These are phyloP conservation scores for Aspergillus pseudonomiae DNA, from an alignment of 2,329 filamentous ascomycete genomes.

Conservation along the genomic window DNA sequence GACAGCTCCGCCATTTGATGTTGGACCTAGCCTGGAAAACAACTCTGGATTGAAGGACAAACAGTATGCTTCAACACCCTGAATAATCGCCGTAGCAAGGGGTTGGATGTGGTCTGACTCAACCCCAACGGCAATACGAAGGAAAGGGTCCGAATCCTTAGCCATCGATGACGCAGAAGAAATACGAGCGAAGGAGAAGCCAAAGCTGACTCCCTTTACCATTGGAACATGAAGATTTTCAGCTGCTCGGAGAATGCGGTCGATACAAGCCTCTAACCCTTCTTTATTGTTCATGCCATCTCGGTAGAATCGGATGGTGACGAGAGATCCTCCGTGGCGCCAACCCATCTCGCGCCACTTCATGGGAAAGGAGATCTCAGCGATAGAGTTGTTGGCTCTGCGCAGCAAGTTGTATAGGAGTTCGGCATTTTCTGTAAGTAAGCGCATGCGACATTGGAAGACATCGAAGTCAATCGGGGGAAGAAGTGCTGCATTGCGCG, in stretches of 20 bases:
- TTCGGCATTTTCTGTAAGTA: conserved; percentile 1
- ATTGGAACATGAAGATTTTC: neutral
- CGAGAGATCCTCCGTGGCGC: neutral
- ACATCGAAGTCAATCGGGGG: neutral
- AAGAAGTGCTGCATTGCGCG: neutral
- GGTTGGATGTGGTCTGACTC: too few relatives aligned
- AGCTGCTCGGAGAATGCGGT: neutral
- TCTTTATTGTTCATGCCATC: neutral
- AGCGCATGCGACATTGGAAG: neutral
- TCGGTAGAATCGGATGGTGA: neutral
- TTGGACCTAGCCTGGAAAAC: too few relatives aligned
- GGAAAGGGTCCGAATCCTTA: neutral
- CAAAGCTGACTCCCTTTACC: neutral
- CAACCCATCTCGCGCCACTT: neutral
- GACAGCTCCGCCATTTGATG: too few relatives aligned
- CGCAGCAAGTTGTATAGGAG: neutral
- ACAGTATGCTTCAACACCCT: too few relatives aligned
- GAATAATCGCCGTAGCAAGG: too few relatives aligned
- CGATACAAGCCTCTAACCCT: neutral
- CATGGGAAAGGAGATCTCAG: neutral
- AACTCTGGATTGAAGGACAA: too few relatives aligned
- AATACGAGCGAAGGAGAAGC: conserved; percentile 1
- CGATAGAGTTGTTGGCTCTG: neutral
- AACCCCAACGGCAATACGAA: conserved; percentile 1
- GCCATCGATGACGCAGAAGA: neutral